Base-by-base conservation (phyloP, 116 monocot genomes). In the Dioscorea cayenensis region DNA sequence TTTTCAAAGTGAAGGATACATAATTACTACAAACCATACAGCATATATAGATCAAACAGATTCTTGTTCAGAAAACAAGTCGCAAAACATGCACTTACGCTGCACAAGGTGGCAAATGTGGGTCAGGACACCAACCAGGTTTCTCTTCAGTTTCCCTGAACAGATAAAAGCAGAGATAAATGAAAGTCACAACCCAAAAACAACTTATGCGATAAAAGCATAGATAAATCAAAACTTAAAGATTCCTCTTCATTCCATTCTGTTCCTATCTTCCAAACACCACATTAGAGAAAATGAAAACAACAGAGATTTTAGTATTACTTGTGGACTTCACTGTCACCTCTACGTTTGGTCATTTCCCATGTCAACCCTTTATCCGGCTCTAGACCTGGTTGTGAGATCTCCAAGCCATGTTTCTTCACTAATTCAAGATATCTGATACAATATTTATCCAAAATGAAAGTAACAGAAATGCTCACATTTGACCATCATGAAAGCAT, bases 51-150 rank as follows among this genome's bases (percentile, higher is more conserved):
- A 48, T 48, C 18, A 38, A 12, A 49, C 6, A 48, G 50, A 38
- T 35, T 27, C 32, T 19, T 14, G 43, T 3, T 32, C 20, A 3
- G 38, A 20, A 58, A 77, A 3, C 16, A 48, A 32, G 3, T 66
- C 7, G 68, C n/a, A n/a, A 38, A 73, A 5, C 13, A 36, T 60
- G 17, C 0, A 19, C 85, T 14, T 85, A 89, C 86, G 78, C 85
- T 35, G 89, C 86, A 72, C 89, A 89, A 35, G 89, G 89, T 49
- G 89, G 89, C 28, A 83, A 73, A 75, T 79, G 86, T 28, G 83
- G 89, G 35, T 83, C 71, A 77, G 66, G 36, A 71, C 89, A 89
- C 85, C 81, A 71, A 48, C 85, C 89, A 61, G 77, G 82, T 37
- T 70, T 89, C 73, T 86, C 89, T 67, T 83, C 69, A 13, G 78